A percentile compares a stretch with the other conserved stretches of the same genome.
These are phyloP conservation scores for Tagetes patula DNA, from an alignment of 129 eudicot genomes.

Conservation along the genomic window DNA sequence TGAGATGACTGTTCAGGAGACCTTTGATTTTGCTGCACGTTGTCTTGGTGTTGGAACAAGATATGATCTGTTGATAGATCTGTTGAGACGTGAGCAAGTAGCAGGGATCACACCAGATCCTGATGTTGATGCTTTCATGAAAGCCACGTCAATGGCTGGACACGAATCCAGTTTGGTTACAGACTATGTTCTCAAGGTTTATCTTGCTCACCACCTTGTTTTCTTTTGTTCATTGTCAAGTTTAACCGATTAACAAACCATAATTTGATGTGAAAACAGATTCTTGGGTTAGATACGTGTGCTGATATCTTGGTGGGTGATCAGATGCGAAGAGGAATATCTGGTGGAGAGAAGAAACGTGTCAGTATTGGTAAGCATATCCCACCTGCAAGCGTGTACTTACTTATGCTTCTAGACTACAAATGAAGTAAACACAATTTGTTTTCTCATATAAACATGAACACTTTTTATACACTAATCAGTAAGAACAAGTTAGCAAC, in stretches of 20 bases:
- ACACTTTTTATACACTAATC: too few relatives aligned
- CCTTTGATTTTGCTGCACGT: conserved; percentile 60
- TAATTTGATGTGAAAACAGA: conserved; percentile 29
- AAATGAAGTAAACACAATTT: too few relatives aligned
- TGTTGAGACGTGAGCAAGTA: conserved; percentile 58
- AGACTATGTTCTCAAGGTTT: conserved; percentile 70
- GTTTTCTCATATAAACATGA: too few relatives aligned
- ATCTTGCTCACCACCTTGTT: not conserved
- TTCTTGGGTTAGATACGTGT: conserved; percentile 70
- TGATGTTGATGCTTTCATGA: conserved; percentile 73
- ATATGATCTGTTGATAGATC: conserved; percentile 56
- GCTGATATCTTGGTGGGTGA: conserved; percentile 53
- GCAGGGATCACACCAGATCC: conserved; percentile 73
- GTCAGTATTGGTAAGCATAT: conserved; percentile 45
- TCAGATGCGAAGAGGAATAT: conserved; percentile 59
- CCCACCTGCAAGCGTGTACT: not conserved
- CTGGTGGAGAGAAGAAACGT: conserved; percentile 84
- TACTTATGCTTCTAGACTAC: too few relatives aligned
- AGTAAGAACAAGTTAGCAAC: too few relatives aligned
- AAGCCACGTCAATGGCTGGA: conserved; percentile 58
- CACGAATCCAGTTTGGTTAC: conserved; percentile 69
- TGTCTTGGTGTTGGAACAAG: conserved; percentile 75
- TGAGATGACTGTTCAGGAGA: conserved; percentile 74
- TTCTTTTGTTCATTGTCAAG: conserved; percentile 14
- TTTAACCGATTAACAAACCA: not conserved